Percentiles rank a stretch among this genome's conserved stretches.
phyloP scores from a whole-genome alignment of 2,329 filamentous ascomycete species.

The Neonectria punicea region DNA sequence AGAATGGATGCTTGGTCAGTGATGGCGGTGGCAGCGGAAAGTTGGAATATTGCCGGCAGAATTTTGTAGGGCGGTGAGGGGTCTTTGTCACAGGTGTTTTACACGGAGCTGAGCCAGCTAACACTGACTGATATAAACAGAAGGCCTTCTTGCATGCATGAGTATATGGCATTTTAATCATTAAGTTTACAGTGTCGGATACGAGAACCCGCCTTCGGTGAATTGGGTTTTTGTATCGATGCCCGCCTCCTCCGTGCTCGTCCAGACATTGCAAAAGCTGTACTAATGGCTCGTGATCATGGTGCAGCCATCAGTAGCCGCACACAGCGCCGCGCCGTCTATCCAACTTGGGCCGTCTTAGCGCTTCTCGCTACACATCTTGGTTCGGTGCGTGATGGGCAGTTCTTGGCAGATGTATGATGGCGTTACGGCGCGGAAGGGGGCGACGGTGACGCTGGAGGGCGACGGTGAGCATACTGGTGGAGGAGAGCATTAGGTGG shows the following conservation, averaged over 20 bases:
- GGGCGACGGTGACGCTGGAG: neutral
- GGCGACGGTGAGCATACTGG: neutral
- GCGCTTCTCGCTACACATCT: neutral
- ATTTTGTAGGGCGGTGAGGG: conserved; percentile 37
- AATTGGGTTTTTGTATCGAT: neutral
- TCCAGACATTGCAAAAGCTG: neutral
- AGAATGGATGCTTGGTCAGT: conserved; percentile 38
- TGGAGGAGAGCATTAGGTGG: neutral
- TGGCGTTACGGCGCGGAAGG: neutral
- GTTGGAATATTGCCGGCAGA: conserved; percentile 40
- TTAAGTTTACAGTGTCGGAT: no score
- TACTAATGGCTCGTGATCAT: neutral
- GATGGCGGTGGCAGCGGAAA: conserved; percentile 31
- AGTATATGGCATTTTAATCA: no score
- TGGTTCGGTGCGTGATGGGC: neutral
- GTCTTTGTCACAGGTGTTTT: no score
- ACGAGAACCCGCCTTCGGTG: no score
- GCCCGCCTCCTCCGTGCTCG: neutral
- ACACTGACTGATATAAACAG: no score
- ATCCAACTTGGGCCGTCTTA: neutral
- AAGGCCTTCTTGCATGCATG: no score
- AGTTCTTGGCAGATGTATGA: neutral
- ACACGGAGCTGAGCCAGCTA: no score
- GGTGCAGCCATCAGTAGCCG: neutral
- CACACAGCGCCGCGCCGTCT: no score